These are phyloP conservation scores for Heterococcus sp. DNA, from an alignment of 108 stramenopile species.

Conservation along the genomic window DNA sequence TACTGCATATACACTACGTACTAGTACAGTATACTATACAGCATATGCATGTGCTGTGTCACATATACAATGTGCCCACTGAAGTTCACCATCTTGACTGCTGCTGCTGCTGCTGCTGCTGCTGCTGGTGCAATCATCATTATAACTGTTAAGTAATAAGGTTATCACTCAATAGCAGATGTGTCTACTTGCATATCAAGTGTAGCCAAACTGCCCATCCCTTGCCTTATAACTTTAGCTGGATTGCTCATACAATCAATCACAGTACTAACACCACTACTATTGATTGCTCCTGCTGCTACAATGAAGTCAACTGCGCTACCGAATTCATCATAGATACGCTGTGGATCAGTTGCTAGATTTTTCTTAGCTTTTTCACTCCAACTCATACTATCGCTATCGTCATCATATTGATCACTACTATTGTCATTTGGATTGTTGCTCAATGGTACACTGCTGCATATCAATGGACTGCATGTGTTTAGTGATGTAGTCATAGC, in stretches of 20 bases:
- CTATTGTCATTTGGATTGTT: background rate
- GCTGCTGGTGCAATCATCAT: too few relatives aligned
- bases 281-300: slow-evolving; percentile 2
- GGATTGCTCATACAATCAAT: background rate
- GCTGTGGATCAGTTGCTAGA: slow-evolving; percentile 13
- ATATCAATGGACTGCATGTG: slow-evolving; percentile 5
- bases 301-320: slow-evolving; percentile 36
- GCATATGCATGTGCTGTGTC: too few relatives aligned
- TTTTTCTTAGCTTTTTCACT: background rate
- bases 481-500: too few relatives aligned
- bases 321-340: slow-evolving; percentile 12
- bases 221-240: background rate
- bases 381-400: background rate
- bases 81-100: too few relatives aligned
- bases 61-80: too few relatives aligned
- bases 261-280: background rate
- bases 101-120: too few relatives aligned
- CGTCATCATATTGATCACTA: background rate
- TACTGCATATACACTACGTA: too few relatives aligned
- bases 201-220: too few relatives aligned
- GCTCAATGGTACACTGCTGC: slow-evolving; percentile 4
- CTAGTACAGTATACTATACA: too few relatives aligned
- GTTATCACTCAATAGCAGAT: too few relatives aligned
- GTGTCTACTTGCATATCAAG: too few relatives aligned
- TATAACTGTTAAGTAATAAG: too few relatives aligned